These are phyloP conservation scores for Viola odorata DNA, from an alignment of 345 rosid genomes.

Conservation along the genomic window DNA sequence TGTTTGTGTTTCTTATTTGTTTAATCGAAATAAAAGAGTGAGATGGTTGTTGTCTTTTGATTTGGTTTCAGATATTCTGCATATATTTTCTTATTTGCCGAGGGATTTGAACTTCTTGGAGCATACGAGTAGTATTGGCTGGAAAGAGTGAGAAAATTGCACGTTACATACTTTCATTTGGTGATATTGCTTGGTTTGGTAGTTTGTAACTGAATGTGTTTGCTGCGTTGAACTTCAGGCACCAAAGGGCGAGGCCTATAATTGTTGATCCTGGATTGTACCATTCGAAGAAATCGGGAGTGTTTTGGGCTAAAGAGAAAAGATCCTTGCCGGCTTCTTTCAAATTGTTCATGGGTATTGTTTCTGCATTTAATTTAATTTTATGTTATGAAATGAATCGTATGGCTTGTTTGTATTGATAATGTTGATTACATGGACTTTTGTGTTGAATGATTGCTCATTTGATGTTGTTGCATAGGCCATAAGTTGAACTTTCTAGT, in stretches of 20 bases:
- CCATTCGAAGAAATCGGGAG: conserved; percentile 73
- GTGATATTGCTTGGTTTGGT: conserved; percentile 4
- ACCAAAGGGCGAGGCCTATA: conserved; percentile 81
- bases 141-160: conserved; percentile 84
- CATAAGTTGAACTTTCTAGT: not conserved
- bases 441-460: not conserved
- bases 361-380: conserved; percentile 3
- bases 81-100: conserved; percentile 85
- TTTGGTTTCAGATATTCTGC: conserved; percentile 72
- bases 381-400: not conserved
- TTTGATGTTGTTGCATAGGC: not conserved
- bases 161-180: not conserved
- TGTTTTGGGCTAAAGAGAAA: conserved; percentile 84
- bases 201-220: conserved; percentile 1
- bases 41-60: not conserved
- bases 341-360: conserved; percentile 78
- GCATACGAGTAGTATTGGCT: conserved; percentile 84
- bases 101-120: conserved; percentile 87
- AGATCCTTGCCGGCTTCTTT: conserved; percentile 83
- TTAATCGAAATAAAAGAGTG: not conserved
- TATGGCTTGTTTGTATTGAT: not conserved
- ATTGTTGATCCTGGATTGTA: conserved; percentile 87
- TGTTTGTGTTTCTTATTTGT: not conserved
- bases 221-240: conserved; percentile 32
- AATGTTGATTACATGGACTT: not conserved